Conservation (phyloP, 2,329 filamentous ascomycete species). For the Intubia oerlemansii region DNA sequence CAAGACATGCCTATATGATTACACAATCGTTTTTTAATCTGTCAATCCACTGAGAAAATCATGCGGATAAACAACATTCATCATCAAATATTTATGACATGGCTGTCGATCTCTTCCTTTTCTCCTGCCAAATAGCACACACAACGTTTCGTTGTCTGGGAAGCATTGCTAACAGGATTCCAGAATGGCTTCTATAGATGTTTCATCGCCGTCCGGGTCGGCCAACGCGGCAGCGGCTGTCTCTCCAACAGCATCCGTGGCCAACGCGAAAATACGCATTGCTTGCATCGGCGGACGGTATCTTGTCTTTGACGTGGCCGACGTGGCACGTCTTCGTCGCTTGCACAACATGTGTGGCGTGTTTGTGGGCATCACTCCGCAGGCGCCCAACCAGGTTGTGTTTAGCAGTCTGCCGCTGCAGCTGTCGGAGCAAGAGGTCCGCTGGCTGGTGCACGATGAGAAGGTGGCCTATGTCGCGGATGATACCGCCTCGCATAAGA, state of each 20-base stretch:
- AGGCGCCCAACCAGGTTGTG: slow-evolving; percentile 85
- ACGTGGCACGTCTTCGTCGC: slow-evolving; percentile 56
- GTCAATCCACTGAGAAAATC: slow-evolving; percentile 35
- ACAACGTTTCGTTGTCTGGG: background rate
- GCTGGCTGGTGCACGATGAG: slow-evolving; percentile 55
- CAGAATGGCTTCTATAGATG: no score
- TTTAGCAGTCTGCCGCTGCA: slow-evolving; percentile 79
- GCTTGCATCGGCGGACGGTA: slow-evolving; percentile 63
- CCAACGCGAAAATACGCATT: slow-evolving; percentile 45
- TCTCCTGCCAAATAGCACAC: background rate
- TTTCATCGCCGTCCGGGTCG: no score
- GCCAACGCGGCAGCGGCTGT: no score
- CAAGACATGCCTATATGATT: slow-evolving; percentile 21
- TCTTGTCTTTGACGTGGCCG: slow-evolving; percentile 72
- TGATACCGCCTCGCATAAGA: slow-evolving; percentile 46
- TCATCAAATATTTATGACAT: slow-evolving; percentile 6
- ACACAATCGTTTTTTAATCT: slow-evolving; percentile 27
- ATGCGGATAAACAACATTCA: slow-evolving; percentile 15
- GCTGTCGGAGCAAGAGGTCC: slow-evolving; percentile 77
- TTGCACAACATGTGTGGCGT: slow-evolving; percentile 71
- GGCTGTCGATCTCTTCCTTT: slow-evolving; percentile 13
- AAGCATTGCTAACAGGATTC: background rate
- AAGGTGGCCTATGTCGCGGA: slow-evolving; percentile 70
- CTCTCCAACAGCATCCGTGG: background rate
- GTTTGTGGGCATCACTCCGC: slow-evolving; percentile 69